phyloP scores from a whole-genome alignment of 495 filamentous ascomycete genomes.

The Hypoxylon subgilvum region DNA sequence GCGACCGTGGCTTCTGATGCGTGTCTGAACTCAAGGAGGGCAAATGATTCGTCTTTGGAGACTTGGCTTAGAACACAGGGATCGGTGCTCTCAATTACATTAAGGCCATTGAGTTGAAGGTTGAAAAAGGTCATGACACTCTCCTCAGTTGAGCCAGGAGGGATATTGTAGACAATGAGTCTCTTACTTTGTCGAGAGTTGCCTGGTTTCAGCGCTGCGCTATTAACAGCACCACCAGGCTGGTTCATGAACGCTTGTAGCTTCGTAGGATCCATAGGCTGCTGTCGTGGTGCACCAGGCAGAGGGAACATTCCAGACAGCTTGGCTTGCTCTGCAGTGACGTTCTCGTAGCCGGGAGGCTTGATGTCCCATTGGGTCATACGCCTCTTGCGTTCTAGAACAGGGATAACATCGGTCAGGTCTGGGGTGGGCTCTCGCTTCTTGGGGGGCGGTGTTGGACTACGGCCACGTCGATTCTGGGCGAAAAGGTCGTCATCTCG shows the following conservation, averaged over 20 bases:
- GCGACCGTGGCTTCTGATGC: conserved; percentile 88
- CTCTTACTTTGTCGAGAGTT: conserved; percentile 94
- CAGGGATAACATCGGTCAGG: conserved; percentile 78
- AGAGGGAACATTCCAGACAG: conserved; percentile 99
- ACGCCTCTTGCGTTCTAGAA: conserved; percentile 83
- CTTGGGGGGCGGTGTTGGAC: conserved; percentile 78
- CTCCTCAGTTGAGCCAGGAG: conserved; percentile 71
- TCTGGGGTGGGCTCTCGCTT: conserved; percentile 96
- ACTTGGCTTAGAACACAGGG: conserved; percentile 87
- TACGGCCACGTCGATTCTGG: conserved; percentile 73
- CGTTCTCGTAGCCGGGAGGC: conserved; percentile 96
- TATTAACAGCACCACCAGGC: conserved; percentile 72
- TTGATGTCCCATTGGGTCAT: conserved; percentile 99
- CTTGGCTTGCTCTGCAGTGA: conserved; percentile 98
- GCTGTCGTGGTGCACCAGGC: conserved; percentile 91
- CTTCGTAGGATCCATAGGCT: conserved; percentile 93
- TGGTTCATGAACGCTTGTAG: conserved; percentile 96
- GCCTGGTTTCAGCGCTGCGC: conserved; percentile 81
- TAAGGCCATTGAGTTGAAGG: conserved; percentile 89
- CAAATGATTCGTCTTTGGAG: conserved; percentile 76
- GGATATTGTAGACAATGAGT: conserved; percentile 84
- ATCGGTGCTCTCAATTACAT: conserved; percentile 81
- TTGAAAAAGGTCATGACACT: conserved; percentile 87
- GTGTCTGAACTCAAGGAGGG: conserved; percentile 88
- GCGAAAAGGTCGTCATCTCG: conserved; percentile 58